Percentiles rank a stretch among this genome's conserved stretches.
Conservation (phyloP, 148 eudicot species). For the Vaccinium macrocarpon region DNA sequence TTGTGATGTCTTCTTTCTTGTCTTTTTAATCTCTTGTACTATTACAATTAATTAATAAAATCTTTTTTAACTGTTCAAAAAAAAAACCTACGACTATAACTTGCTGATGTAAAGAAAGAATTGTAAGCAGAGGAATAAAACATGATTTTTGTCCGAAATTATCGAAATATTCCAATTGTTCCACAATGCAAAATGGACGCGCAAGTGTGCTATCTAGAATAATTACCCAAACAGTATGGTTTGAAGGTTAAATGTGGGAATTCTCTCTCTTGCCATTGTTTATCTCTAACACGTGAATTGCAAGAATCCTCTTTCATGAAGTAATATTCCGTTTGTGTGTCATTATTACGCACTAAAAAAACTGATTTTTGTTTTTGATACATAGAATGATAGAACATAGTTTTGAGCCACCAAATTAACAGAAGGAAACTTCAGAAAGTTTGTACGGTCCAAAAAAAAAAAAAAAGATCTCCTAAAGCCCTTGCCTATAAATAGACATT, state of each 20-base stretch:
- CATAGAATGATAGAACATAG: not conserved
- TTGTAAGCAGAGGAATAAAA: not conserved
- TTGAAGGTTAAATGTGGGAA: not conserved
- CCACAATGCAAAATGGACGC: not conserved
- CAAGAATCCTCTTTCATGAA: not conserved
- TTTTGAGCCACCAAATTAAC: not conserved
- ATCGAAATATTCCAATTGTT: not conserved
- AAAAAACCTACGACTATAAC: not conserved
- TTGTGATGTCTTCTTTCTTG: no score
- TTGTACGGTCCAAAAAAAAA: no score
- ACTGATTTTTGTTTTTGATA: no score
- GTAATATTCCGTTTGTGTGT: not conserved
- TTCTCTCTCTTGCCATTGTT: not conserved
- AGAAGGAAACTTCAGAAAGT: no score
- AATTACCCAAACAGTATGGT: not conserved
- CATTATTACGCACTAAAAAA: no score
- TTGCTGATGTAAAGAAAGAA: not conserved
- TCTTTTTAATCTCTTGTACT: no score
- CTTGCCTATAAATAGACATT: not conserved
- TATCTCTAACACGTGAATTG: not conserved
- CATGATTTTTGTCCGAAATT: not conserved
- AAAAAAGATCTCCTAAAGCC: not conserved
- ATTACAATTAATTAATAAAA: no score
- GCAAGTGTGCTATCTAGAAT: conserved; percentile 5
- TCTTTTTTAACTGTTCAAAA: no score